A percentile compares a stretch with the other conserved stretches of the same genome.
phyloP scores from a whole-genome alignment of 306 rosid genomes.

The Amphicarpaea edgeworthii region DNA sequence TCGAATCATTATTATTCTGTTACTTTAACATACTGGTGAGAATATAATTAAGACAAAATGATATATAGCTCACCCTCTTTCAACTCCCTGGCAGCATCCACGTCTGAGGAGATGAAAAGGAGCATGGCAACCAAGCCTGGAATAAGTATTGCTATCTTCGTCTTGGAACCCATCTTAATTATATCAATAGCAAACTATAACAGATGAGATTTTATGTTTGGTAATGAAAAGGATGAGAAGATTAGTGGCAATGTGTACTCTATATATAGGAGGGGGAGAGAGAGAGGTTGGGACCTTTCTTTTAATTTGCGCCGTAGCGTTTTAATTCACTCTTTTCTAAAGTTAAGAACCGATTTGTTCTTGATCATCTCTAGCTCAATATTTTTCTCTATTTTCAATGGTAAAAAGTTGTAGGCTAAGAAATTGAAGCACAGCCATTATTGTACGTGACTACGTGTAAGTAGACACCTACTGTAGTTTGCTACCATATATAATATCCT shows the following conservation, averaged over 20 bases:
- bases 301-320: neutral
- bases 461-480: neutral
- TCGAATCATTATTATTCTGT: too few species aligned
- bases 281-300: neutral
- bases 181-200: neutral
- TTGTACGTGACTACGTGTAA: neutral
- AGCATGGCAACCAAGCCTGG: neutral
- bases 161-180: neutral
- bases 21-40: too few species aligned
- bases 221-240: conserved; percentile 5
- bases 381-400: neutral
- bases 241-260: neutral
- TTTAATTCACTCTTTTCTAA: neutral
- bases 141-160: neutral
- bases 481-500: neutral
- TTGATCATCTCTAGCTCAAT: neutral
- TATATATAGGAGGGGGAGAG: conserved; percentile 37
- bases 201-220: neutral
- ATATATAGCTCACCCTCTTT: neutral
- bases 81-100: neutral
- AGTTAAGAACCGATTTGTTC: neutral
- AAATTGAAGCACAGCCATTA: neutral
- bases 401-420: neutral
- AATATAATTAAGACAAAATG: neutral
- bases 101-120: neutral